Evolutionary conservation across 768 basidiomycete genomes (phyloP).

Genomic region (Melanogaster broomeanus): DNA sequence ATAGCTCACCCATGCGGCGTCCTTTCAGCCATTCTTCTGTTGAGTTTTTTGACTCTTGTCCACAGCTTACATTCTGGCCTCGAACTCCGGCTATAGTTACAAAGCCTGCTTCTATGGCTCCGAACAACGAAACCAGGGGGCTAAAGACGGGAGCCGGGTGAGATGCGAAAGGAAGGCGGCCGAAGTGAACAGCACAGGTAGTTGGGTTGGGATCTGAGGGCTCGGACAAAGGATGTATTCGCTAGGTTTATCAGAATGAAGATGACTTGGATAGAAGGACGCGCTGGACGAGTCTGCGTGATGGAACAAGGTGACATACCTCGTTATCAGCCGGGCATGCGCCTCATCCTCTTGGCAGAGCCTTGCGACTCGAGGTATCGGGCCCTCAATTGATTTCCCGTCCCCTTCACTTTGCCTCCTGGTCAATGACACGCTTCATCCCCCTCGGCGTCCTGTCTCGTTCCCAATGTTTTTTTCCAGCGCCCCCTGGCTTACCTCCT

Average conservation of each 20-base stretch:
- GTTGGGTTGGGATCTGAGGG: constrained; percentile 18
- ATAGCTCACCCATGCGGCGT: constrained; percentile 28
- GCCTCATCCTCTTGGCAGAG: constrained; percentile 18
- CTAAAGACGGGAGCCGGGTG: constrained; percentile 5
- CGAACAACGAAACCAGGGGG: constrained; percentile 19
- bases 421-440: constrained; percentile 14
- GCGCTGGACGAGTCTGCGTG: not conserved
- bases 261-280: not conserved
- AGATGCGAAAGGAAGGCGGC: not conserved
- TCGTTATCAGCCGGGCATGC: constrained; percentile 12
- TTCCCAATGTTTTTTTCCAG: constrained; percentile 4
- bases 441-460: not conserved
- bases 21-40: constrained; percentile 34
- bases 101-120: constrained; percentile 17
- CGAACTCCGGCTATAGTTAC: constrained; percentile 23
- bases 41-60: constrained; percentile 28
- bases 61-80: constrained; percentile 26
- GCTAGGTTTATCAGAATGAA: too few species aligned
- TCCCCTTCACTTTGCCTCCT: constrained; percentile 14
- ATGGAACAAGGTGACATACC: constrained; percentile 11
- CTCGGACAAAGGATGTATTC: not conserved
- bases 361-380: constrained; percentile 4
- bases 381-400: constrained; percentile 4
- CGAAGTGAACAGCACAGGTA: constrained; percentile 9
- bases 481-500: not conserved